Evolutionary conservation across 441 rosid genomes (phyloP).

Genomic region (Monsonia emarginata): DNA sequence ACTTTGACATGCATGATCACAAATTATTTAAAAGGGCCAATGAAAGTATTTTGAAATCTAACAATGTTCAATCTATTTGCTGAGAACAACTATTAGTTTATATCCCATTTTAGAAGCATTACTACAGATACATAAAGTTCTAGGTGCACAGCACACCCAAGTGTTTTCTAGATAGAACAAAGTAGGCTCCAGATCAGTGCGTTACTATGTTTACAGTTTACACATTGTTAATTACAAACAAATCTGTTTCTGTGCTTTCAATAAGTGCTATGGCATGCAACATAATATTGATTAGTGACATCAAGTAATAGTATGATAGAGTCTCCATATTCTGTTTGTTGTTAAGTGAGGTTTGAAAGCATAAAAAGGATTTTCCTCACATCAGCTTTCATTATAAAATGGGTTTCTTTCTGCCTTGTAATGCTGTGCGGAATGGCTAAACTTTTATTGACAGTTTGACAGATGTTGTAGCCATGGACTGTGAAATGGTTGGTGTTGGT

Average conservation of each 20-base stretch:
- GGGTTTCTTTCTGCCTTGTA: background rate
- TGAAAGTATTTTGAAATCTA: background rate
- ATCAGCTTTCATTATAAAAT: background rate
- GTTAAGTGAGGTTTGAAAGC: too few species aligned
- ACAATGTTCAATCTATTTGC: background rate
- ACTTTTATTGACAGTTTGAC: slow-evolving; percentile 50
- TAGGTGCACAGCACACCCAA: background rate
- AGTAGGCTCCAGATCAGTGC: background rate
- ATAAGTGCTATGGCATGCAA: background rate
- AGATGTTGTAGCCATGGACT: slow-evolving; percentile 80
- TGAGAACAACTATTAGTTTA: background rate
- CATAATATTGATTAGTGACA: background rate
- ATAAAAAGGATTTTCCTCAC: too few species aligned
- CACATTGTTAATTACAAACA: background rate
- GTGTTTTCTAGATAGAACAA: background rate
- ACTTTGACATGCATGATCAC: background rate
- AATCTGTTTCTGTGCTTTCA: background rate
- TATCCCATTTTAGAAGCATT: background rate
- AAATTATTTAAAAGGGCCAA: background rate
- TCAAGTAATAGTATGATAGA: background rate
- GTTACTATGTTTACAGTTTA: too few species aligned
- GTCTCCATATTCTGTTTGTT: background rate
- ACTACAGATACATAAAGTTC: background rate
- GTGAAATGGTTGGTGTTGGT: slow-evolving; percentile 94
- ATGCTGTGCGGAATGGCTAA: slow-evolving; percentile 13